Evolutionary conservation across 2,329 filamentous ascomycete genomes (phyloP).

Genomic region (Colletotrichum sp.): DNA sequence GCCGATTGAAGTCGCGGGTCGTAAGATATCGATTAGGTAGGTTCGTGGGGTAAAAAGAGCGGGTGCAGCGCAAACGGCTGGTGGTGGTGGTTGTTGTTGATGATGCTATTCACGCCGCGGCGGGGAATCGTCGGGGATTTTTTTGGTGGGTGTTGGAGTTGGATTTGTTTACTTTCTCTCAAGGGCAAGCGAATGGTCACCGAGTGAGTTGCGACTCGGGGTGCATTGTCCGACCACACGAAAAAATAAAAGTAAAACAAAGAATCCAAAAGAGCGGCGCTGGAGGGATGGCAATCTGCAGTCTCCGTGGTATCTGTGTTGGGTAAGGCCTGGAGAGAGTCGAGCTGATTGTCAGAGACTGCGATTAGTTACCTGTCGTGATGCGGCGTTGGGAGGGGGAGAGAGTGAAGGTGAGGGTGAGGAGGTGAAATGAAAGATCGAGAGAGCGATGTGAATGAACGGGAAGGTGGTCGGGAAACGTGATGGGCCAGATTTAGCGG

Average conservation of each 20-base stretch:
- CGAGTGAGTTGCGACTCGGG: background rate
- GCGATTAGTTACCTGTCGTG: slow-evolving; percentile 5
- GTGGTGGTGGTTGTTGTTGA: background rate
- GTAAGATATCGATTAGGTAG: background rate
- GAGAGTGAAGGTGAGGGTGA: background rate
- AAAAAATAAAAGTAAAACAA: background rate
- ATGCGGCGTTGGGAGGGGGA: background rate
- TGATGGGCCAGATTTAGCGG: slow-evolving; percentile 5
- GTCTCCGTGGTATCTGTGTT: slow-evolving; percentile 12
- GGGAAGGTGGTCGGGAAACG: background rate
- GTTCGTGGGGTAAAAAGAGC: background rate
- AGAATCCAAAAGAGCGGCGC: background rate
- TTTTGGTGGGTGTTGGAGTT: background rate
- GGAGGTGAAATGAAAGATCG: background rate
- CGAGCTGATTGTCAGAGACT: slow-evolving; percentile 15
- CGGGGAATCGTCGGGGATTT: background rate
- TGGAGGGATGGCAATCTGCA: background rate
- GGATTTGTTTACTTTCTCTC: slow-evolving; percentile 12
- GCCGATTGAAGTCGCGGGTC: background rate
- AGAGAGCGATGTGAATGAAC: background rate
- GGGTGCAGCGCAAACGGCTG: slow-evolving; percentile 15
- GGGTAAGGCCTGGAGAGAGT: too few relatives aligned
- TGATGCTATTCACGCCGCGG: slow-evolving; percentile 18
- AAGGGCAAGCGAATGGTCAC: slow-evolving; percentile 5
- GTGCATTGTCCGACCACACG: slow-evolving; percentile 8